Evolutionary conservation across 495 filamentous ascomycete species (phyloP), one percentile per base, ranked within the genome.

Genomic region (Xylaria palmicola): DNA sequence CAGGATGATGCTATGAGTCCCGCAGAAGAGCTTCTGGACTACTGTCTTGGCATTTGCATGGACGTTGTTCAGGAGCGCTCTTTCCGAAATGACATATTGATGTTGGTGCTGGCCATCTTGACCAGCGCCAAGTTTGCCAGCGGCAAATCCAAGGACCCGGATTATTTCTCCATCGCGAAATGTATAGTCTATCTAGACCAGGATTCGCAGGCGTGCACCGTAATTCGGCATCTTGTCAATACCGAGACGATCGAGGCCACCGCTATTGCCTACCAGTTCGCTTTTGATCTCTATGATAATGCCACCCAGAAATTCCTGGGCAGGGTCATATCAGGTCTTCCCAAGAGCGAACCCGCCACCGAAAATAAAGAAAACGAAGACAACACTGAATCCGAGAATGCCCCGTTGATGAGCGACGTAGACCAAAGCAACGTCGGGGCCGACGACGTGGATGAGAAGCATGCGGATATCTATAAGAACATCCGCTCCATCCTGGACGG

Each of bases 111-210:
- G 13, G 91, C 91, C 41, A 85, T 97, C 22, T 80, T 97, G 44
- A 92, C 89, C 70, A 72, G 68, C 27, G 91, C 92, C 39, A 85
- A 95, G 17, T 81, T 97, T 50, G 92, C 89, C 70, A 70, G 62
- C 37, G 64, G 67, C 15, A 60, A 67, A 30, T 62, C 69, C 27
- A 72, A 69, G 20, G 90, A 96, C 49, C 95, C 95, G 0, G 95
- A 99, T 70, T 98, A 95, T 71, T 99, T 99, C 71, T 90, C 94
- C 1, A 98, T 99, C 64, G 93, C 94, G 24, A 97, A 96, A 76
- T 99, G 95, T 67, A 93, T 97, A 37, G 94, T 99, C 52, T 97
- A 98, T 69, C 83, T 99, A 24, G 89, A 97, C 64, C 89, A 97
- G 64, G 89, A 96, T 65, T 85, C 89, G 27, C 88, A 96, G 84